These are phyloP conservation scores for Vaccinium myrtillus DNA, from an alignment of 148 eudicot genomes.

Conservation along the genomic window DNA sequence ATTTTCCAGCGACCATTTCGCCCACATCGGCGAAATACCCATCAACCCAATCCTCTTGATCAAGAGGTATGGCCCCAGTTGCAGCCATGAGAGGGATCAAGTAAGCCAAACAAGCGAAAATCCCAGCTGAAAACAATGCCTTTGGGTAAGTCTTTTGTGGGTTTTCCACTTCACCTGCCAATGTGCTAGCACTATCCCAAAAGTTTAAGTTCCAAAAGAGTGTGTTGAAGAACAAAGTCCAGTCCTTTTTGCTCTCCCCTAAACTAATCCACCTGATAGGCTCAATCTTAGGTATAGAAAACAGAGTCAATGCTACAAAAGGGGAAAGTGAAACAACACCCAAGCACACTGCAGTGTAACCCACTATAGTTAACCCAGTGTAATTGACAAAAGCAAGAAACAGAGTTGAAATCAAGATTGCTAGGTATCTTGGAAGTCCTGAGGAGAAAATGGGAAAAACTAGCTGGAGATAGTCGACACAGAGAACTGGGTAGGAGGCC, in stretches of 20 bases:
- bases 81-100: conserved; percentile 30
- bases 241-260: conserved; percentile 25
- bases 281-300: conserved; percentile 22
- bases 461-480: conserved; percentile 18
- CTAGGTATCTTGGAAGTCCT: conserved; percentile 8
- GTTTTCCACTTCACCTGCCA: conserved; percentile 32
- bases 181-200: conserved; percentile 31
- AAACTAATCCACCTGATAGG: conserved; percentile 24
- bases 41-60: conserved; percentile 22
- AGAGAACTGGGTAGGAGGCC: conserved; percentile 21
- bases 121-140: conserved; percentile 23
- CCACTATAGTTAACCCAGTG: conserved; percentile 19
- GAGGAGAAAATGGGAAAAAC: conserved; percentile 23
- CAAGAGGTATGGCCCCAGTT: conserved; percentile 18
- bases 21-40: conserved; percentile 23
- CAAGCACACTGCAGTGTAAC: conserved; percentile 14
- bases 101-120: conserved; percentile 29
- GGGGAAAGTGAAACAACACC: conserved; percentile 24
- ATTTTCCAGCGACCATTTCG: conserved; percentile 19
- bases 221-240: conserved; percentile 26
- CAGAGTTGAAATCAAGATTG: not conserved
- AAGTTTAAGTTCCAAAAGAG: conserved; percentile 32
- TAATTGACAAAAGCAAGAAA: conserved; percentile 24
- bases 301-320: conserved; percentile 8
- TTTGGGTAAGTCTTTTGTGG: conserved; percentile 26